A percentile compares a stretch with the other conserved stretches of the same genome.
Evolutionary conservation across 1,284 basidiomycete species (phyloP).

Genomic region (Lignosus rhinocerotis): DNA sequence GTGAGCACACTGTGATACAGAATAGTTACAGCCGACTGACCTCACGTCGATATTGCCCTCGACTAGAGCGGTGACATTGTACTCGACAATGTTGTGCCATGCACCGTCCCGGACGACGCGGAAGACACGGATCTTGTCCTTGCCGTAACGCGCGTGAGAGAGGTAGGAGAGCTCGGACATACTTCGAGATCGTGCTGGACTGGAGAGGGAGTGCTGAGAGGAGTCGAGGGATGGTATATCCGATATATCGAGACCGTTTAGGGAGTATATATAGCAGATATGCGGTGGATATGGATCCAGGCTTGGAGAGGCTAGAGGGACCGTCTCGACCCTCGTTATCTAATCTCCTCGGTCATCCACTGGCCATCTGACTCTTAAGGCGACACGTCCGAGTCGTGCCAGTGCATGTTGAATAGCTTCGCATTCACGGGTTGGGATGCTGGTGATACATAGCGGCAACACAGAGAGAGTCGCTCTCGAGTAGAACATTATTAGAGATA

Average conservation of each 20-base stretch:
- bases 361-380: not conserved
- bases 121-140: slow-evolving; percentile 84
- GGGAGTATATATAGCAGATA: too few species aligned
- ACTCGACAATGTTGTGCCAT: slow-evolving; percentile 78
- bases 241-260: not conserved
- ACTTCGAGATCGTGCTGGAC: not conserved
- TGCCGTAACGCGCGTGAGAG: slow-evolving; percentile 72
- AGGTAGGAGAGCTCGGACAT: slow-evolving; percentile 34
- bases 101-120: slow-evolving; percentile 76
- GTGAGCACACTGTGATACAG: not conserved
- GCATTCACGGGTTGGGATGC: too few species aligned
- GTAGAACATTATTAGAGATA: too few species aligned
- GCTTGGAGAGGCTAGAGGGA: not conserved
- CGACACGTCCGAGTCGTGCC: too few species aligned
- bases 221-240: not conserved
- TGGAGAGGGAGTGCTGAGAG: not conserved
- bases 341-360: not conserved
- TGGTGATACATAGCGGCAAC: too few species aligned
- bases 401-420: too few species aligned
- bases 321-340: not conserved
- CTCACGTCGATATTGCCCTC: slow-evolving; percentile 80
- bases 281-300: not conserved
- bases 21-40: slow-evolving; percentile 36
- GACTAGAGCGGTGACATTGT: slow-evolving; percentile 74
- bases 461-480: too few species aligned